These are phyloP conservation scores for Eremothecium gossypii DNA, from an alignment of 1,139 yeast species.

Conservation along the genomic window DNA sequence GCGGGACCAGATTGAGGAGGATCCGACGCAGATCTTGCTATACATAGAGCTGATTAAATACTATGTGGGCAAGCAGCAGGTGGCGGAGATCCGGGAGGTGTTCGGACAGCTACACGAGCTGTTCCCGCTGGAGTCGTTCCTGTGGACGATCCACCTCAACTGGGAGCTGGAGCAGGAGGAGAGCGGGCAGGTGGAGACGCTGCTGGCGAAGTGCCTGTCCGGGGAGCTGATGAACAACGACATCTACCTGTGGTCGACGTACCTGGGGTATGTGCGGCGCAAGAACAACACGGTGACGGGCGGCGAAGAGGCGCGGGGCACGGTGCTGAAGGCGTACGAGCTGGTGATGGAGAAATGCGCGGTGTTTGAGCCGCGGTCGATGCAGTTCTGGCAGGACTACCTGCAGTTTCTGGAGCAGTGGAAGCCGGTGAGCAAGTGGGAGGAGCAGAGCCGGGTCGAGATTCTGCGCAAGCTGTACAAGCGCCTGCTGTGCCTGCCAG, in stretches of 20 bases:
- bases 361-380: conserved; percentile 68
- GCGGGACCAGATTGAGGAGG: conserved; percentile 49
- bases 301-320: conserved; percentile 72
- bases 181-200: conserved; percentile 37
- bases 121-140: conserved; percentile 55
- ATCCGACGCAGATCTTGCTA: conserved; percentile 46
- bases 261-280: conserved; percentile 70
- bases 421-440: conserved; percentile 79
- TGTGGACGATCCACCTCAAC: conserved; percentile 68
- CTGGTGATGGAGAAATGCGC: conserved; percentile 65
- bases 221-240: conserved; percentile 27
- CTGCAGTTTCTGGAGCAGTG: conserved; percentile 68
- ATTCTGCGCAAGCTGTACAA: conserved; percentile 67
- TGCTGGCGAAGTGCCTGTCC: conserved; percentile 25
- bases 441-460: conserved; percentile 75
- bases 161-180: conserved; percentile 64
- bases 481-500: conserved; percentile 61
- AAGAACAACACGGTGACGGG: conserved; percentile 74
- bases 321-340: conserved; percentile 75
- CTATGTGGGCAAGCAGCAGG: conserved; percentile 49
- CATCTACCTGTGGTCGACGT: conserved; percentile 53
- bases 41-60: conserved; percentile 53
- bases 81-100: conserved; percentile 49
- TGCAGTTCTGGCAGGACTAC: conserved; percentile 74
- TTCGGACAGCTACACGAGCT: conserved; percentile 54